Base-by-base conservation (phyloP, 345 rosid species). In the Heritiera fomes region DNA sequence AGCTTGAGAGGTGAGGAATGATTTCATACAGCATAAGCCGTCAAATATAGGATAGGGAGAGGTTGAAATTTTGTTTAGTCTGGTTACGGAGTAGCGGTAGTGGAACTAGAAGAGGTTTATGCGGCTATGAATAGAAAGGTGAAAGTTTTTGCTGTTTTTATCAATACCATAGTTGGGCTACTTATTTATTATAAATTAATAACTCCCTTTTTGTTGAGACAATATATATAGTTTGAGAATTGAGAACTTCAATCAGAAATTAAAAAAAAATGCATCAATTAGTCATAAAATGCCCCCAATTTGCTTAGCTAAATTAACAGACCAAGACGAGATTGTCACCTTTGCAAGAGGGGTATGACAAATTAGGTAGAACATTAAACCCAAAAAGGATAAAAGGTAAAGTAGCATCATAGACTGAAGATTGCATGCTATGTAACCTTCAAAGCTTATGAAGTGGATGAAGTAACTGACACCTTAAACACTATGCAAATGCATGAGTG, bases 401-500 rank as follows among this genome's bases (percentile, higher is more conserved):
- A 23, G 30, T 62, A 32, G 60, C 61, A 30, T 15, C 18, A 62
- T 3, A 12, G 41, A 60, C 3, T 23, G 6, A 61, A 49, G 14
- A 30, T 15, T 32, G 30, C 47, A 72, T 72, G 17, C 47, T 53
- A 9, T 28, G 9, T 9, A 17, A 32, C n/a, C 28, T 10, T 71
- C 45, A 32, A 71, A 45, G 23, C 17, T 71, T 30, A 71, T 41
- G 28, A 61, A 30, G 38, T 12, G 18, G 40, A 12, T 4, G 12
- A 62, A 72, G 59, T 53, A 53, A 38, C 30, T 34, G 63, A 52
- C 61, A 69, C 46, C 73, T 69, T 46, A 59, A 58, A 59, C 40
- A 58, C 53, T 40, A 74, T 52, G 77, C 67, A 58, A 60, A 20
- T 12, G 14, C 77, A 28, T 13, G 67, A 61, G 41, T 45, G 71